Evolutionary conservation across 73 alveolate species (phyloP).

Genomic region (Tetrahymena elliotti): DNA sequence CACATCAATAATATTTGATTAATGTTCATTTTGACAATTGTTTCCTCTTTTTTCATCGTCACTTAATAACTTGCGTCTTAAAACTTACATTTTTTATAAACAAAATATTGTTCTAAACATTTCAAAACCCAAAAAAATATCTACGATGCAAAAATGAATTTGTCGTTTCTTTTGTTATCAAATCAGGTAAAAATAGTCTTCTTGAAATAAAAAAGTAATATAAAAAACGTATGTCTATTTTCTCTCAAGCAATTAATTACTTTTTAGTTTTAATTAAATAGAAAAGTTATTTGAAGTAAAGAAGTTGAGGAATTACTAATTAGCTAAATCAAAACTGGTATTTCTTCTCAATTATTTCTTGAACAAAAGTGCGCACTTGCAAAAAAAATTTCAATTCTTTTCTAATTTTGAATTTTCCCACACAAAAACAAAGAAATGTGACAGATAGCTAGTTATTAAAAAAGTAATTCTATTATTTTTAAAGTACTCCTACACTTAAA

Average conservation of each 20-base stretch:
- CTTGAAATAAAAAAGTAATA: too few relatives aligned
- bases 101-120: not conserved
- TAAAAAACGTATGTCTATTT: not conserved
- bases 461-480: too few relatives aligned
- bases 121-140: not conserved
- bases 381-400: not conserved
- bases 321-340: not conserved
- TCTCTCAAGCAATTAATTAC: not conserved
- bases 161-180: too few relatives aligned
- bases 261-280: not conserved
- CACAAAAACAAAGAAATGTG: not conserved
- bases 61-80: not conserved
- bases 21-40: not conserved
- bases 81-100: not conserved
- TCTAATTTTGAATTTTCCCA: not conserved
- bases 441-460: too few relatives aligned
- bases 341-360: not conserved
- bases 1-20: not conserved
- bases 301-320: not conserved
- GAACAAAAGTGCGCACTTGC: not conserved
- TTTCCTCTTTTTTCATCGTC: not conserved
- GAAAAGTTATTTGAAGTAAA: not conserved
- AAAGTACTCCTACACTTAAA: not conserved
- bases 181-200: not conserved
- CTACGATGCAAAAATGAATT: too few relatives aligned